A percentile compares a stretch with the other conserved stretches of the same genome.
Evolutionary conservation across 2,329 filamentous ascomycete species (phyloP).

Genomic region (Zymoseptoria pseudotritici): DNA sequence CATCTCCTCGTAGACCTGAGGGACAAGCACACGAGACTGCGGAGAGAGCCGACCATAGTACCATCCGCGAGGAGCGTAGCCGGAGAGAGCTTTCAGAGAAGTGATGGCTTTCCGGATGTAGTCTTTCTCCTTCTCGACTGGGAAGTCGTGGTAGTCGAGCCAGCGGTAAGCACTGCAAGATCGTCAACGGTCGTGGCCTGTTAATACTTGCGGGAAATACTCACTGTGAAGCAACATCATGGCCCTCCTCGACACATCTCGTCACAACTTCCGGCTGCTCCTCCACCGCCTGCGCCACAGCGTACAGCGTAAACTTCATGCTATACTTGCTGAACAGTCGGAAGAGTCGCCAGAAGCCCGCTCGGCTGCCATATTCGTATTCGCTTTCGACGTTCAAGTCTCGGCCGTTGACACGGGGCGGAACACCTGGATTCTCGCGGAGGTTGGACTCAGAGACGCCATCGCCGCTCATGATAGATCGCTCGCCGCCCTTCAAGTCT

Average conservation of each 20-base stretch:
- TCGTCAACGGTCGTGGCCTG: neutral
- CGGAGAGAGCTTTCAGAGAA: slow-evolving; percentile 36
- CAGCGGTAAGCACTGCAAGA: slow-evolving; percentile 23
- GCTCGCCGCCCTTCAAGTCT: slow-evolving; percentile 33
- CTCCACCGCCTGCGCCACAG: slow-evolving; percentile 44
- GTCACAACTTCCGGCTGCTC: slow-evolving; percentile 42
- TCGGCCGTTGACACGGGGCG: slow-evolving; percentile 24
- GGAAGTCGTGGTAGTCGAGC: slow-evolving; percentile 44
- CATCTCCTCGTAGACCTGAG: slow-evolving; percentile 47
- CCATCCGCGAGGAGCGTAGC: slow-evolving; percentile 44
- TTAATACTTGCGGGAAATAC: neutral
- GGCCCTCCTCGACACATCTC: slow-evolving; percentile 43
- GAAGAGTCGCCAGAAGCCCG: slow-evolving; percentile 46
- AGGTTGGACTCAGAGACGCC: slow-evolving; percentile 33
- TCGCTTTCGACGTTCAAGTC: slow-evolving; percentile 43
- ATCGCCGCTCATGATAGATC: slow-evolving; percentile 35
- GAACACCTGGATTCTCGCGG: slow-evolving; percentile 28
- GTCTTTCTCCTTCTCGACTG: slow-evolving; percentile 41
- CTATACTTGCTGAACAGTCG: slow-evolving; percentile 42
- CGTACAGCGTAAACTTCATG: slow-evolving; percentile 47
- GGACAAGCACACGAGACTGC: slow-evolving; percentile 41
- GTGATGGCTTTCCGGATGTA: slow-evolving; percentile 40
- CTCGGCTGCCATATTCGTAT: slow-evolving; percentile 46
- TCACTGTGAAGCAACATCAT: slow-evolving; percentile 37
- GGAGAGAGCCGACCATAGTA: slow-evolving; percentile 45